phyloP scores from a whole-genome alignment of 176 grass and related monocot genomes.

The Zea luxurians region DNA sequence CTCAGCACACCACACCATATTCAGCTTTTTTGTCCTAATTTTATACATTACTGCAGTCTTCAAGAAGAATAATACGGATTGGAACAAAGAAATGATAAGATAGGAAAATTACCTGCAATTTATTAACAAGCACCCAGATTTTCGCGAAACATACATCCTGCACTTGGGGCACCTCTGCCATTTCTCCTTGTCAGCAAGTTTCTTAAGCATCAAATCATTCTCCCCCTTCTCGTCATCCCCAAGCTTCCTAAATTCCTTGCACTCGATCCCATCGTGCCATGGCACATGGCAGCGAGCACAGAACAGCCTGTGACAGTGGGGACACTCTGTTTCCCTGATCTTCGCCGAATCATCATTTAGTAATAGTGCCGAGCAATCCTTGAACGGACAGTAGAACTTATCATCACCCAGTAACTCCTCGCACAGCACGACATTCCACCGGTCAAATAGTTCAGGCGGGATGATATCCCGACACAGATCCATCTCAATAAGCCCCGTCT shows the following conservation, averaged over 20 bases:
- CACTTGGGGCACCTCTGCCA: conserved; percentile 81
- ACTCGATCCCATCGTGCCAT: conserved; percentile 63
- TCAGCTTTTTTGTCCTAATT: background rate
- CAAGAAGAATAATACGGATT: background rate
- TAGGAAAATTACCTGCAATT: conserved; percentile 66
- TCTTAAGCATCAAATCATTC: conserved; percentile 51
- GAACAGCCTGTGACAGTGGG: conserved; percentile 65
- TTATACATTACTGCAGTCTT: conserved; percentile 6
- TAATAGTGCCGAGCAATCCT: conserved; percentile 66
- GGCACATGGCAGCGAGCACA: conserved; percentile 61
- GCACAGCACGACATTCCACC: conserved; percentile 57
- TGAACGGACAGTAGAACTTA: conserved; percentile 80
- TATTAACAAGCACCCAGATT: conserved; percentile 56
- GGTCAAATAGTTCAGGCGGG: conserved; percentile 43
- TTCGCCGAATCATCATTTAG: background rate
- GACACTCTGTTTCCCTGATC: conserved; percentile 57
- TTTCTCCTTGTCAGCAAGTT: conserved; percentile 54
- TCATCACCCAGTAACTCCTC: conserved; percentile 48
- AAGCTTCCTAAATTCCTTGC: conserved; percentile 49
- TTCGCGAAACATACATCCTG: conserved; percentile 72
- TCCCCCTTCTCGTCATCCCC: conserved; percentile 43
- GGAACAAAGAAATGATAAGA: conserved; percentile 4
- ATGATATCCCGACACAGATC: conserved; percentile 53
- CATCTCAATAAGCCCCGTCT: conserved; percentile 33
- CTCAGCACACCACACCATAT: background rate